phyloP scores from a whole-genome alignment of 352 stramenopile genomes.

The Ophiocytium majus region DNA sequence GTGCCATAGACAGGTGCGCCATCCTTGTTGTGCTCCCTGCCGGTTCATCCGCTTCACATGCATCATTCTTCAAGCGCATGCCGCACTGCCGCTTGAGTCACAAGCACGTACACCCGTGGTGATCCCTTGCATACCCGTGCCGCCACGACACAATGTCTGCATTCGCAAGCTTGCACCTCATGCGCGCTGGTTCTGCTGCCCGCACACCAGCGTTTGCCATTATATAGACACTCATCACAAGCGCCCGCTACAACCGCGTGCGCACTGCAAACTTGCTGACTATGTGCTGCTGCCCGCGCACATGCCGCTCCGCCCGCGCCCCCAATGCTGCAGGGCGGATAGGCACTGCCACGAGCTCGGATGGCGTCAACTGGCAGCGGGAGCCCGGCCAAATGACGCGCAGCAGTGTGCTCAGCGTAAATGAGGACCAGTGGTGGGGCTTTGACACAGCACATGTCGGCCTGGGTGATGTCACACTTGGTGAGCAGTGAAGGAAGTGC shows the following conservation, averaged over 20 bases:
- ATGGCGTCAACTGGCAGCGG: conserved; percentile 61
- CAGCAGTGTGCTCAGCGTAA: conserved; percentile 52
- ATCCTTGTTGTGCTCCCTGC: too few species aligned
- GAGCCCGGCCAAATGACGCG: conserved; percentile 41
- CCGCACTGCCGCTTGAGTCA: too few species aligned
- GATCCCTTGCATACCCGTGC: too few species aligned
- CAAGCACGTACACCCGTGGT: too few species aligned
- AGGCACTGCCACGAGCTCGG: conserved; percentile 54
- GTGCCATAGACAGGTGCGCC: too few species aligned
- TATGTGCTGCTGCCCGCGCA: background rate
- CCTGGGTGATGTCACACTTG: conserved; percentile 64
- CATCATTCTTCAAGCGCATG: too few species aligned
- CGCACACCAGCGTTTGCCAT: background rate
- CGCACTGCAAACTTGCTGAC: background rate
- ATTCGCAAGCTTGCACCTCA: too few species aligned
- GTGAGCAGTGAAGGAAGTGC: conserved; percentile 36
- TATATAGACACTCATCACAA: background rate
- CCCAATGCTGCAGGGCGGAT: conserved; percentile 44
- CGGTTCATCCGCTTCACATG: too few species aligned
- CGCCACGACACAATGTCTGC: too few species aligned
- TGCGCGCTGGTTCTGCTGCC: background rate
- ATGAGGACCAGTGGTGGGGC: conserved; percentile 69
- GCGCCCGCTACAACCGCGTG: background rate
- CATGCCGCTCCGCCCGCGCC: background rate
- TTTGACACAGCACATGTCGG: conserved; percentile 72